phyloP scores from a whole-genome alignment of 2,329 filamentous ascomycete species.

The Aureobasidium sp. region DNA sequence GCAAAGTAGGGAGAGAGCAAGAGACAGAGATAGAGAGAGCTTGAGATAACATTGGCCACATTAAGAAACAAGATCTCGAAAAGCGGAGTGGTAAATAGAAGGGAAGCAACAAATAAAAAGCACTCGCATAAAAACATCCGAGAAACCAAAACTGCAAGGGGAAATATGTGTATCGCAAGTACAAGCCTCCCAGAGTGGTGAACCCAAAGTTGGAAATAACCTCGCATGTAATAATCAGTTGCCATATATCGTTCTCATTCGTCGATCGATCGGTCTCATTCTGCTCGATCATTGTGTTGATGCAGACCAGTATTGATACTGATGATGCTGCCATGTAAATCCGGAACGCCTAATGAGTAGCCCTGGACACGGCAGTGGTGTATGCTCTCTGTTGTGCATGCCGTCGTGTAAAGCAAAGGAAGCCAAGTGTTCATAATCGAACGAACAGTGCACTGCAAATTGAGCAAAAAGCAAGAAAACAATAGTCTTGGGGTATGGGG shows the following conservation, averaged over 20 bases:
- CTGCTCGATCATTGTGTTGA: constrained; percentile 6
- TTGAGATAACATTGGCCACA: constrained; percentile 5
- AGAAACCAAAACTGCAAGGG: not conserved
- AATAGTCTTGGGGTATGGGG: constrained; percentile 8
- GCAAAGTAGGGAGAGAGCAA: not conserved
- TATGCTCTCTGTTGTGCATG: constrained; percentile 9
- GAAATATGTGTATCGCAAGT: constrained; percentile 12
- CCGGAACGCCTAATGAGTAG: constrained; percentile 13
- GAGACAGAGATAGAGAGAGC: not conserved
- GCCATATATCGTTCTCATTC: constrained; percentile 10
- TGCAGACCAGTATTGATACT: constrained; percentile 8
- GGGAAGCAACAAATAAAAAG: not conserved
- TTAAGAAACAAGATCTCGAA: constrained; percentile 5
- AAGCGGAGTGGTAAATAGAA: not conserved
- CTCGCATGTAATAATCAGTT: constrained; percentile 9
- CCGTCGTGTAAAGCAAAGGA: constrained; percentile 5
- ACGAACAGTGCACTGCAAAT: not conserved
- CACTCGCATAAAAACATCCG: not conserved
- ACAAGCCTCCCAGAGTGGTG: constrained; percentile 12
- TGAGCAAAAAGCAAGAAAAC: not conserved
- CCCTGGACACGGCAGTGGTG: not conserved
- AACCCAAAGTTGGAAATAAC: not conserved
- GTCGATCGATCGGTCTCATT: not conserved
- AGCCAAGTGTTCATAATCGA: not conserved
- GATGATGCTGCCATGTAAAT: constrained; percentile 1